Base-by-base conservation (phyloP, 129 eudicot species). In the Helichrysum umbraculigerum region DNA sequence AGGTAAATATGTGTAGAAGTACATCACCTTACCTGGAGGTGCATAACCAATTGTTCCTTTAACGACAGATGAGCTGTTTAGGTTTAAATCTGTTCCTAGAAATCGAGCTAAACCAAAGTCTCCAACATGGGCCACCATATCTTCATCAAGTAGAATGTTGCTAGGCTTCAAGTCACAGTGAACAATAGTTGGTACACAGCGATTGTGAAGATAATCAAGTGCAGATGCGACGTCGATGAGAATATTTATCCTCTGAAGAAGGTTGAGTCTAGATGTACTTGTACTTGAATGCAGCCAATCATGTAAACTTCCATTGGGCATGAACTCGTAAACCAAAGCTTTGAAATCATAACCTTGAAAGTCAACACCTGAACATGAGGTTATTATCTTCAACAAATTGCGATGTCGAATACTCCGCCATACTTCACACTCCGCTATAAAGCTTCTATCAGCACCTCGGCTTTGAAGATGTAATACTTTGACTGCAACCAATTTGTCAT, bases 351-450 rank as follows among this genome's bases (percentile, higher is more conserved):
- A 61, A 7, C 78, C 82, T 62, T 81, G 63, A 58, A 17, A 37
- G 62, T 77, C 87, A 30, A 68, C 56, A 56, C 87, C 64, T 9
- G 86, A 80, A 76, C 90, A 86, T 9, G 71, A 21, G 44, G 83
- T 77, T 73, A 86, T 65, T 19, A 83, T 61, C 41, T 64, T 83
- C 33, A 83, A 66, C 3, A 86, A 70, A 64, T 86, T 86, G 1
- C 79, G 75, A 34, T 81, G 85, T 32, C 80, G 82, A 28, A 86
- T 47, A 50, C 70, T 67, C 32, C 56, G 30, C 73, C 82, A 73
- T 66, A 79, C 72, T 69, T 79, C 83, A 44, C 84, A 82, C 57
- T 85, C 86, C 0, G 57, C 70, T 1, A 17, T 9, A 63, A 82
- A 82, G 54, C 80, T 76, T 70, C 44, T 82, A 11, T 67, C 30